Conservation (phyloP, 2,329 filamentous ascomycete species). For the Sclerotinia spermophila region DNA sequence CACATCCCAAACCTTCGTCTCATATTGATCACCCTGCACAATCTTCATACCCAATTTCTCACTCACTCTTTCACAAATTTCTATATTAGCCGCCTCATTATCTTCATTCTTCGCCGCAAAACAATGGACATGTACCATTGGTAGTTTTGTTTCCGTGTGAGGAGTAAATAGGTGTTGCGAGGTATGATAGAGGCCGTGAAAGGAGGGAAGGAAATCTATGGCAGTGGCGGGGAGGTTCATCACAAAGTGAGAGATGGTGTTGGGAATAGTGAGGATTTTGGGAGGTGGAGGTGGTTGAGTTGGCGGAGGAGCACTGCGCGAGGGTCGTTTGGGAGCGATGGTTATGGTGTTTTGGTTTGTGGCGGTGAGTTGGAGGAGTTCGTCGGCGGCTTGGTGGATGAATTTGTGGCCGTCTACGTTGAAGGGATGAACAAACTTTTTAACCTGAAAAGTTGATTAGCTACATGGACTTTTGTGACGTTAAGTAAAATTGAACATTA, state of each 20-base stretch:
- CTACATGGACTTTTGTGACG: constrained; percentile 3
- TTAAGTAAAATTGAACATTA: not conserved
- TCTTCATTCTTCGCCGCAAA: constrained; percentile 81
- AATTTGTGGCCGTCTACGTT: constrained; percentile 81
- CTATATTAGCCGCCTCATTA: constrained; percentile 58
- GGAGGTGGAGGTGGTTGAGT: constrained; percentile 38
- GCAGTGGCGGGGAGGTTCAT: constrained; percentile 96
- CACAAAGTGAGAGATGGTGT: constrained; percentile 84
- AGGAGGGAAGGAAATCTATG: constrained; percentile 72
- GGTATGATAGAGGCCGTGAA: constrained; percentile 76
- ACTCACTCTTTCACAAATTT: constrained; percentile 64
- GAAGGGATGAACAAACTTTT: constrained; percentile 70
- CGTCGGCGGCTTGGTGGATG: constrained; percentile 66
- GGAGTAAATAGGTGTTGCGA: constrained; percentile 63
- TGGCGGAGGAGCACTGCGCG: constrained; percentile 27
- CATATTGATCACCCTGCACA: constrained; percentile 41
- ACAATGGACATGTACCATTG: constrained; percentile 90
- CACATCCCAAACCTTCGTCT: constrained; percentile 62
- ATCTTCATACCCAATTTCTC: constrained; percentile 44
- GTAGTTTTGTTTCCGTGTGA: constrained; percentile 58
- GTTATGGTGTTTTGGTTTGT: constrained; percentile 51
- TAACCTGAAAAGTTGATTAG: constrained; percentile 44
- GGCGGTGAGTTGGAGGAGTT: constrained; percentile 49
- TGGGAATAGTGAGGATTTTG: constrained; percentile 56
- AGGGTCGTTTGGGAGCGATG: constrained; percentile 44